These are phyloP conservation scores for Irpex rosettiformis DNA, from an alignment of 1,284 basidiomycete species.

Conservation along the genomic window DNA sequence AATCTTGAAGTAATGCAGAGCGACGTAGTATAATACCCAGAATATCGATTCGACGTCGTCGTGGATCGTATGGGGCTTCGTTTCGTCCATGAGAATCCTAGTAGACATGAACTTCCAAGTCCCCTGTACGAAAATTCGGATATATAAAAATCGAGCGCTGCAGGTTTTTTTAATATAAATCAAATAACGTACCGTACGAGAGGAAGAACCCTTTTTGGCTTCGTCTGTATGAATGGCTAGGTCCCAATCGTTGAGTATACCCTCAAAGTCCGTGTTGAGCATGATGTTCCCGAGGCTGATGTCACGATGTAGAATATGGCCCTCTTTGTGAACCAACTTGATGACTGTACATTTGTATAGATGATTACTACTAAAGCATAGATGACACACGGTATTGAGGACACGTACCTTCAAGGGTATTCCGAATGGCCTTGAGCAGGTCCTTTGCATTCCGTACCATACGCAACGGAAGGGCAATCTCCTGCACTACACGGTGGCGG, in stretches of 20 bases:
- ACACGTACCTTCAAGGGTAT: background rate
- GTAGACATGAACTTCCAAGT: background rate
- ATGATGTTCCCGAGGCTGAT: constrained; percentile 15
- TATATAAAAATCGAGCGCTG: background rate
- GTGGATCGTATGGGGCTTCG: background rate
- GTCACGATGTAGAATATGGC: constrained; percentile 10
- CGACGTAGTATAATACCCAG: background rate
- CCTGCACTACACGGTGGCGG: constrained; percentile 15
- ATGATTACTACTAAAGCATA: background rate
- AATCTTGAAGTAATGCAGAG: background rate
- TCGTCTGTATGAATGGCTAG: background rate
- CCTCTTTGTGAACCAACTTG: background rate
- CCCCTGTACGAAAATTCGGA: background rate
- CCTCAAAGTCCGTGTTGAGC: constrained; percentile 3
- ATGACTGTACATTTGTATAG: background rate
- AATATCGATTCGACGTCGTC: constrained; percentile 1
- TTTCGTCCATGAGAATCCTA: background rate
- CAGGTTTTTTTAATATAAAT: too few species aligned
- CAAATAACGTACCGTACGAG: background rate
- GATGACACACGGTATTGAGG: background rate
- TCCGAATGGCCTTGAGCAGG: constrained; percentile 6
- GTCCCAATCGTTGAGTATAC: constrained; percentile 15
- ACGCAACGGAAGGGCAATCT: constrained; percentile 8
- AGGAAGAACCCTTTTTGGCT: background rate
- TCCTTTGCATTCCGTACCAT: constrained; percentile 6